Evolutionary conservation across 208 protist species (phyloP).

Genomic region (Leishmania amazonensis): DNA sequence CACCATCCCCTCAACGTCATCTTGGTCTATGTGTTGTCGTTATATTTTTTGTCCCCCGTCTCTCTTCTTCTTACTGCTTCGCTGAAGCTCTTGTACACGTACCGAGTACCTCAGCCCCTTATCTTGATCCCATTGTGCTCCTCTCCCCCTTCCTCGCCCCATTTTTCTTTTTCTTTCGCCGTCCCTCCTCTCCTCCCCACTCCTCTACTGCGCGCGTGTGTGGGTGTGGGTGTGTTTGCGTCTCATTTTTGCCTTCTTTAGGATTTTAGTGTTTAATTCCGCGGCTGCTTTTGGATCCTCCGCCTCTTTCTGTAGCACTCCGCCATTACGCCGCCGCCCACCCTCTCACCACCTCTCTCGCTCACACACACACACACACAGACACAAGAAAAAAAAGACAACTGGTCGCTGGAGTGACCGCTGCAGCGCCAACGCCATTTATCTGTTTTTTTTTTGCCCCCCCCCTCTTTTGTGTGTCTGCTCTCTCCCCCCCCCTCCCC

Average conservation of each 20-base stretch:
- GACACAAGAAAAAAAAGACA: not conserved
- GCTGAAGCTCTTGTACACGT: not conserved
- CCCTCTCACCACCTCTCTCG: no score
- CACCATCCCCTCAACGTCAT: no score
- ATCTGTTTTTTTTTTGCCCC: not conserved
- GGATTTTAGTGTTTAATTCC: not conserved
- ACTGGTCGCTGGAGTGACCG: not conserved
- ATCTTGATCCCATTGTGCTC: not conserved
- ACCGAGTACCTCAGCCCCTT: not conserved
- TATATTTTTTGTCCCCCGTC: not conserved
- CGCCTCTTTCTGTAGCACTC: no score
- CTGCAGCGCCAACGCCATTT: not conserved
- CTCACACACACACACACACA: no score
- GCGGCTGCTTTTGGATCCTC: not conserved
- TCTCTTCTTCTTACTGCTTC: not conserved
- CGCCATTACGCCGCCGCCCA: no score
- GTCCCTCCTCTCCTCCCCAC: not conserved
- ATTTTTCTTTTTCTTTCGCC: not conserved
- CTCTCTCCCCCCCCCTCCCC: not conserved
- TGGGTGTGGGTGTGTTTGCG: not conserved
- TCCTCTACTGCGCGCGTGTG: not conserved
- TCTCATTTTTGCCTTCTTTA: not conserved
- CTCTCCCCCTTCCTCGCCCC: no score
- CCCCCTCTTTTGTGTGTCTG: not conserved
- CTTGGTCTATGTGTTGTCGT: no score